Conservation (phyloP, 306 rosid genomes). For the Quercus dentata region DNA sequence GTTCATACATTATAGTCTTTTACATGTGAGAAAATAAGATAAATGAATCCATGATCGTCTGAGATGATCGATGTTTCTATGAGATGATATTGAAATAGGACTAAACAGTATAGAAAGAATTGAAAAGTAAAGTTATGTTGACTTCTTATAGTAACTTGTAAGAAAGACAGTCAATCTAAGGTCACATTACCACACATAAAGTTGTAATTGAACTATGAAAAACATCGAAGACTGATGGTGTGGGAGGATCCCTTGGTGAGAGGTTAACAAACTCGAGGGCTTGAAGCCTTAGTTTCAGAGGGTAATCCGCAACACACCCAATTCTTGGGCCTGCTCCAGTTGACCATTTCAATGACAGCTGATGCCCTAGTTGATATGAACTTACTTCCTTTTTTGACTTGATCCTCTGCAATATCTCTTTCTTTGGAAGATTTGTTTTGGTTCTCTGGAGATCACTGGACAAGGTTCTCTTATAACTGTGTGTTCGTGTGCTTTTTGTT, state of each 20-base stretch:
- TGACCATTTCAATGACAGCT: slow-evolving; percentile 17
- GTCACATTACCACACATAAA: slow-evolving; percentile 23
- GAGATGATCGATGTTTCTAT: not conserved
- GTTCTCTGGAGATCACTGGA: slow-evolving; percentile 6
- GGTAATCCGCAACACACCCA: slow-evolving; percentile 26
- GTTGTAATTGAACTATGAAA: not conserved
- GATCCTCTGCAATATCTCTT: slow-evolving; percentile 22
- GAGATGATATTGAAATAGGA: not conserved
- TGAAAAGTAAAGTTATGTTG: not conserved
- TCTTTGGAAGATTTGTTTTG: not conserved
- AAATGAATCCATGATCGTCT: not conserved
- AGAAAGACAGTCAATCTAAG: not conserved
- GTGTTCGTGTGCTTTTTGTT: not conserved
- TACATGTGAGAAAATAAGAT: not conserved
- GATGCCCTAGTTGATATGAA: slow-evolving; percentile 17
- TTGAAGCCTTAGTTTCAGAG: slow-evolving; percentile 17
- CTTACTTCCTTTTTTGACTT: slow-evolving; percentile 19
- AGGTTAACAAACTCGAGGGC: slow-evolving; percentile 19
- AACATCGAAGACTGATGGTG: not conserved
- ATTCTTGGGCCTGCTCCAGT: slow-evolving; percentile 27
- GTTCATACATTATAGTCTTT: not conserved
- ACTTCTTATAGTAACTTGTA: not conserved
- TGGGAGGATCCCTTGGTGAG: not conserved
- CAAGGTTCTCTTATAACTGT: slow-evolving; percentile 4
- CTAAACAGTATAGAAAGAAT: not conserved